Evolutionary conservation across 768 basidiomycete species (phyloP).

Genomic region (Suillus variegatus): DNA sequence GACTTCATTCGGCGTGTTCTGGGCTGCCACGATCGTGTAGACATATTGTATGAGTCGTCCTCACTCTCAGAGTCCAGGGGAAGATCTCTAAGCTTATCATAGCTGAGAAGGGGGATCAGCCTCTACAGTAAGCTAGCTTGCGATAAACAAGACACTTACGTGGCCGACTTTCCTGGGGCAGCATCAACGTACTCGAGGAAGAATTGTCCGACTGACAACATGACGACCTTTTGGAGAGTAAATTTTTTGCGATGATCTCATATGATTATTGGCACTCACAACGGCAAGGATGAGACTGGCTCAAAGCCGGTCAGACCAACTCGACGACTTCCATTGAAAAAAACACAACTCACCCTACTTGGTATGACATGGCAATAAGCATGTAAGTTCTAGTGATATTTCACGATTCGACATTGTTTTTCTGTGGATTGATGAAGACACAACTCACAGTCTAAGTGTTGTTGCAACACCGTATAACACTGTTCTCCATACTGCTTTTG

Average conservation of each 20-base stretch:
- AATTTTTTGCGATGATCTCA: not conserved
- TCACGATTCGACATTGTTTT: slow-evolving; percentile 6
- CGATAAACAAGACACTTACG: not conserved
- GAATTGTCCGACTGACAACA: slow-evolving; percentile 61
- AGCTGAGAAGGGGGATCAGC: slow-evolving; percentile 15
- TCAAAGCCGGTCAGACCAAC: not conserved
- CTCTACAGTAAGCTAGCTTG: not conserved
- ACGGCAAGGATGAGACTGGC: slow-evolving; percentile 4
- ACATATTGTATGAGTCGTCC: not conserved
- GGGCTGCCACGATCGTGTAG: slow-evolving; percentile 15
- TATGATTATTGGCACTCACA: not conserved
- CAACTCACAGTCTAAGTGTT: slow-evolving; percentile 59
- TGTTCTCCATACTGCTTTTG: slow-evolving; percentile 54
- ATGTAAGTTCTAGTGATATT: slow-evolving; percentile 56
- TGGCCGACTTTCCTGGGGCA: not conserved
- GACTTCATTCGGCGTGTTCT: slow-evolving; percentile 47
- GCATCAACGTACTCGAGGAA: slow-evolving; percentile 41
- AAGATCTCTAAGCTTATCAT: slow-evolving; percentile 19
- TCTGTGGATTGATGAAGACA: not conserved
- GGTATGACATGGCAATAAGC: slow-evolving; percentile 72
- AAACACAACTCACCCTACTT: slow-evolving; percentile 54
- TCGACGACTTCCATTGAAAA: not conserved
- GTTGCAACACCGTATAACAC: slow-evolving; percentile 58
- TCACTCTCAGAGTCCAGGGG: slow-evolving; percentile 20
- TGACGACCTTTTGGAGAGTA: slow-evolving; percentile 44